phyloP scores from a whole-genome alignment of 352 stramenopile genomes.

The Phytopythium oedochilum region DNA sequence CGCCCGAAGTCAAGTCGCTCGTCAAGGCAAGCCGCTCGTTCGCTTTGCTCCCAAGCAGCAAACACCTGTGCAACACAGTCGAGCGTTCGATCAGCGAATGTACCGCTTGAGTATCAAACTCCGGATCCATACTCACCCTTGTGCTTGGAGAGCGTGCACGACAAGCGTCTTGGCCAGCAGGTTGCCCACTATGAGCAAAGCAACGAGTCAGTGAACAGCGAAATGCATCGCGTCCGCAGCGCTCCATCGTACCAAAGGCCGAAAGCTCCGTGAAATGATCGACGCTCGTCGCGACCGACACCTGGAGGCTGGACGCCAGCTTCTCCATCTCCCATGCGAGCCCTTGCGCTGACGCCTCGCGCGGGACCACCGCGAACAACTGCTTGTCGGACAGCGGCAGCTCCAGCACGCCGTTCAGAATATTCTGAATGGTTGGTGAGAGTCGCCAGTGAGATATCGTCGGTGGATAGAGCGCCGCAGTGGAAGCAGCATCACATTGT shows the following conservation, averaged over 20 bases:
- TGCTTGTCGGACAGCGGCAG: slow-evolving; percentile 2
- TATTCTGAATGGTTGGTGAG: background rate
- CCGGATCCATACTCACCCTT: no score
- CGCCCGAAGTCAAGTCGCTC: slow-evolving; percentile 4
- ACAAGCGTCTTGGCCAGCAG: slow-evolving; percentile 17
- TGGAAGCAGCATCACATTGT: slow-evolving; percentile 10
- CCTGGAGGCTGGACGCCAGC: background rate
- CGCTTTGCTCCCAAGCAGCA: background rate
- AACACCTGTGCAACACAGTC: no score
- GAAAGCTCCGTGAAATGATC: slow-evolving; percentile 6
- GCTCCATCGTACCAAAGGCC: slow-evolving; percentile 1
- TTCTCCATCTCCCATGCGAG: slow-evolving; percentile 10
- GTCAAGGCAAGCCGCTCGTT: slow-evolving; percentile 15
- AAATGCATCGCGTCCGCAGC: no score
- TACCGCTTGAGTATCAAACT: no score
- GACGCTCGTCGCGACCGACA: slow-evolving; percentile 4
- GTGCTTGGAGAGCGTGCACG: slow-evolving; percentile 17
- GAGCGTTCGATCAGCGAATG: no score
- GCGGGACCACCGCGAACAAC: slow-evolving; percentile 8
- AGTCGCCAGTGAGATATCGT: background rate
- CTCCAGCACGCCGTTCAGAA: slow-evolving; percentile 7
- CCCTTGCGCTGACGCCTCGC: slow-evolving; percentile 2
- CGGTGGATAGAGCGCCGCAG: background rate
- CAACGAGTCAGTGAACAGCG: background rate
- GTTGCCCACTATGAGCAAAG: slow-evolving; percentile 12